phyloP scores from a whole-genome alignment of 805 yeast genomes.

The Wickerhamomyces silvicola region DNA sequence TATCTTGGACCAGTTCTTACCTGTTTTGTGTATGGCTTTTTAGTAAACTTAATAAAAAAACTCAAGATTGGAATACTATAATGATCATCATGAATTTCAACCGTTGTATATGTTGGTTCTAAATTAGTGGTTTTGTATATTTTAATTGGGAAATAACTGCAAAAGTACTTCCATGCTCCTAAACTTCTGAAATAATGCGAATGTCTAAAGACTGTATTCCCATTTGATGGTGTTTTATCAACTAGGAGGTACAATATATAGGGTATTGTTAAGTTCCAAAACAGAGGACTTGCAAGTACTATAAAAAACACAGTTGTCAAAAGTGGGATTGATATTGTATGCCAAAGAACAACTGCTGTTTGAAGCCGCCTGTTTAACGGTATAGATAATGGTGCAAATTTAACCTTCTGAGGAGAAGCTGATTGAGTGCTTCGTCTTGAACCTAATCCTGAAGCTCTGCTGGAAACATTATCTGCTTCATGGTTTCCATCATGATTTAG shows the following conservation, averaged over 20 bases:
- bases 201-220: slow-evolving; percentile 53
- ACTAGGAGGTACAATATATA: slow-evolving; percentile 54
- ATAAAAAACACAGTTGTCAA: slow-evolving; percentile 50
- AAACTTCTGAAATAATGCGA: slow-evolving; percentile 52
- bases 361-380: slow-evolving; percentile 56
- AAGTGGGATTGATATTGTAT: slow-evolving; percentile 61
- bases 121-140: slow-evolving; percentile 63
- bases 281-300: slow-evolving; percentile 47
- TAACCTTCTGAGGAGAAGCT: slow-evolving; percentile 1
- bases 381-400: slow-evolving; percentile 47
- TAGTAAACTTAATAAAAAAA: slow-evolving; percentile 13
- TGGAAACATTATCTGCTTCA: no score
- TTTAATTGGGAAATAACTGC: slow-evolving; percentile 72
- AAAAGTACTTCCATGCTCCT: slow-evolving; percentile 63
- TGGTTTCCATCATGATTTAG: no score
- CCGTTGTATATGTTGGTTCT: slow-evolving; percentile 61
- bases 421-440: background rate
- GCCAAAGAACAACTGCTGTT: slow-evolving; percentile 67
- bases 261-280: slow-evolving; percentile 64
- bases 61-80: slow-evolving; percentile 9
- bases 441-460: background rate
- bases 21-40: slow-evolving; percentile 22
- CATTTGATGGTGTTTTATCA: slow-evolving; percentile 71
- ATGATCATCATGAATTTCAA: slow-evolving; percentile 16
- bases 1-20: slow-evolving; percentile 62